phyloP scores from a whole-genome alignment of 352 stramenopile species.

The Pythium oligandrum region DNA sequence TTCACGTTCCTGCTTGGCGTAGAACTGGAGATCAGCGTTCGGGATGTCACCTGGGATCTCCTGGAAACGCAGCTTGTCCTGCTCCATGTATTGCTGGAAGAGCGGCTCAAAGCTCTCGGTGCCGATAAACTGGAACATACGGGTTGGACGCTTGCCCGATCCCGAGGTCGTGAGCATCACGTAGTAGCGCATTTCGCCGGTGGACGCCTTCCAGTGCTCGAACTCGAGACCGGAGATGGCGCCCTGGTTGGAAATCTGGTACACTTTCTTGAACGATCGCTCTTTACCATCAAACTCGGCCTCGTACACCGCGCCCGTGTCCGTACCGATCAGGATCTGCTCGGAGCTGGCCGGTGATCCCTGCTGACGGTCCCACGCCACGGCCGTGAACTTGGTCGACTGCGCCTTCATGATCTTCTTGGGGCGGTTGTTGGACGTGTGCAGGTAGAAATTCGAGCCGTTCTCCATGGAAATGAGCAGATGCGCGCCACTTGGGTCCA shows the following conservation, averaged over 20 bases:
- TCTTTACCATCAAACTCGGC: slow-evolving; percentile 87
- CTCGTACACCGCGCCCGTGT: slow-evolving; percentile 75
- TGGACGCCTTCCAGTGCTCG: slow-evolving; percentile 66
- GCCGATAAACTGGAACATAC: slow-evolving; percentile 91
- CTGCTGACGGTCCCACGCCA: slow-evolving; percentile 81
- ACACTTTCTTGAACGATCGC: slow-evolving; percentile 83
- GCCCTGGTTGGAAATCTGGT: slow-evolving; percentile 86
- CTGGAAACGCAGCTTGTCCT: slow-evolving; percentile 83
- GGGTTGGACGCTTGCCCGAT: slow-evolving; percentile 79
- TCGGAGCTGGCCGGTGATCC: slow-evolving; percentile 54
- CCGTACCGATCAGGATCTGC: slow-evolving; percentile 74
- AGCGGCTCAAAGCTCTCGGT: slow-evolving; percentile 71
- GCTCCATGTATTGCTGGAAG: slow-evolving; percentile 81
- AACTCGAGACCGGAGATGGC: slow-evolving; percentile 79
- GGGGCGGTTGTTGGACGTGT: slow-evolving; percentile 62
- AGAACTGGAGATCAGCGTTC: slow-evolving; percentile 74
- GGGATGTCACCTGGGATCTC: slow-evolving; percentile 86
- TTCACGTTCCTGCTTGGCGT: slow-evolving; percentile 73
- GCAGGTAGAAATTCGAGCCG: slow-evolving; percentile 84
- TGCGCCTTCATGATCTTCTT: slow-evolving; percentile 87
- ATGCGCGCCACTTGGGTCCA: slow-evolving; percentile 79
- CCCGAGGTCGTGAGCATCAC: slow-evolving; percentile 83
- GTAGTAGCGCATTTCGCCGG: slow-evolving; percentile 57
- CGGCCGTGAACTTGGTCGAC: slow-evolving; percentile 64
- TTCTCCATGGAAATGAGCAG: slow-evolving; percentile 86